Evolutionary conservation across 768 basidiomycete genomes (phyloP), one percentile per base, ranked within the genome.

Genomic region (Mycena capillaripes): DNA sequence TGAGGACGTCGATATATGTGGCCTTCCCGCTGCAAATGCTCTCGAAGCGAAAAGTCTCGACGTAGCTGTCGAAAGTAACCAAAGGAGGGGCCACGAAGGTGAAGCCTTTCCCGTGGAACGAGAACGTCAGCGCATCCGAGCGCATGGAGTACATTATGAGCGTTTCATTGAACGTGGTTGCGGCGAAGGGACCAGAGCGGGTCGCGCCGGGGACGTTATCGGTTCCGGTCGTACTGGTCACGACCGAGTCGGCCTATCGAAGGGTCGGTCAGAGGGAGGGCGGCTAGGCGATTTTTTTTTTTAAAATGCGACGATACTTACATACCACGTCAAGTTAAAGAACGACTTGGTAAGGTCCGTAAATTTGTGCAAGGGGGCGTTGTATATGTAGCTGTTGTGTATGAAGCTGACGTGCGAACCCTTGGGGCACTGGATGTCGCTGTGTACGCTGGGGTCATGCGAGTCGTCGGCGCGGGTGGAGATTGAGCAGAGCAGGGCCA

Each of bases 1-100:
- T 44, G 27, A 70, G 17, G n/a, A 63, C 16, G 23, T 75, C 75
- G 48, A 75, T 70, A 25, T 66, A 75, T 7, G 75, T 75, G 27
- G 71, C 71, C 29, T 3, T 21, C 6, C 71, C 67, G 29, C 65
- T 55, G 69, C 75, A 75, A 48, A 75, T 64, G 53, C 71, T 67
- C 58, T 44, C n/a, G 30, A 72, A 60, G 17, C 64, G 67, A 44
- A 67, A 10, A 17, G 65, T 67, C 40, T 75, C 75, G 23, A 23
- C 27, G n/a, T 75, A 75, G 30, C 59, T 38, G 23, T n/a, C 48
- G 23, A 50, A 9, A 25, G 23, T n/a, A n/a, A 27, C 38, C 38
- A 16, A 38, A 38, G 38, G 36, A 36, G 36, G 36, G 7, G 36
- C 7, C 36, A 12, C 38, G 10, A 16, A 11, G 38, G 38, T 38